These are phyloP conservation scores for Phytophthora europaea DNA, from an alignment of 352 stramenopile species.

Conservation along the genomic window DNA sequence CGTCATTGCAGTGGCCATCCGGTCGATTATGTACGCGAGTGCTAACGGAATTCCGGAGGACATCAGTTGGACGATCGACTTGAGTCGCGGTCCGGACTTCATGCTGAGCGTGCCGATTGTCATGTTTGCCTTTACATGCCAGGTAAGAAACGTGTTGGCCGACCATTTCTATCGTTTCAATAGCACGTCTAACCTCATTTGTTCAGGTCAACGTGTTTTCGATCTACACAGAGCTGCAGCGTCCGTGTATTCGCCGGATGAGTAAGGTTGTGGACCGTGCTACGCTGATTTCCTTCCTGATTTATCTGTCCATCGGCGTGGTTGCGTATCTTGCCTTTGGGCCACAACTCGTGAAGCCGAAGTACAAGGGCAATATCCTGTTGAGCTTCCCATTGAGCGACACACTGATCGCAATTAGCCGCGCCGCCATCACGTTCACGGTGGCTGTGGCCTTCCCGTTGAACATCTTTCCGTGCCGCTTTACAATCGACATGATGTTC, in stretches of 20 bases:
- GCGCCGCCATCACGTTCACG: slow-evolving; percentile 89
- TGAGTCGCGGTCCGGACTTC: slow-evolving; percentile 74
- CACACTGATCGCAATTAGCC: slow-evolving; percentile 81
- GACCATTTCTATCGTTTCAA: neutral
- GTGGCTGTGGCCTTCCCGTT: slow-evolving; percentile 86
- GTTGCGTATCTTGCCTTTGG: slow-evolving; percentile 87
- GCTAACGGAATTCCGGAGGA: slow-evolving; percentile 66
- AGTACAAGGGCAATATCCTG: slow-evolving; percentile 88
- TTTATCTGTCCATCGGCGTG: slow-evolving; percentile 85
- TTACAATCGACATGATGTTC: slow-evolving; percentile 92
- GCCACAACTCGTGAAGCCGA: slow-evolving; percentile 60
- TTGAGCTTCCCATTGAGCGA: slow-evolving; percentile 83
- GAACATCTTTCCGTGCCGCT: slow-evolving; percentile 90
- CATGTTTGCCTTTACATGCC: slow-evolving; percentile 92
- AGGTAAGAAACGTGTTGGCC: slow-evolving; percentile 42
- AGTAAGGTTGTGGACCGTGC: slow-evolving; percentile 90
- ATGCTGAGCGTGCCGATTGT: slow-evolving; percentile 91
- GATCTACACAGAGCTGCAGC: slow-evolving; percentile 91
- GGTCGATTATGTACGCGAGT: slow-evolving; percentile 78
- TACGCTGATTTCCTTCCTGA: slow-evolving; percentile 74
- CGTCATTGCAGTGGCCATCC: slow-evolving; percentile 80
- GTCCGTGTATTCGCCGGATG: slow-evolving; percentile 88
- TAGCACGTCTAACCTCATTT: neutral
- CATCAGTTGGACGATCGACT: slow-evolving; percentile 82
- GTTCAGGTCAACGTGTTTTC: slow-evolving; percentile 87